Evolutionary conservation across 169 alveolate genomes (phyloP), one percentile per base, ranked within the genome.

Genomic region (Babesia sp.): DNA sequence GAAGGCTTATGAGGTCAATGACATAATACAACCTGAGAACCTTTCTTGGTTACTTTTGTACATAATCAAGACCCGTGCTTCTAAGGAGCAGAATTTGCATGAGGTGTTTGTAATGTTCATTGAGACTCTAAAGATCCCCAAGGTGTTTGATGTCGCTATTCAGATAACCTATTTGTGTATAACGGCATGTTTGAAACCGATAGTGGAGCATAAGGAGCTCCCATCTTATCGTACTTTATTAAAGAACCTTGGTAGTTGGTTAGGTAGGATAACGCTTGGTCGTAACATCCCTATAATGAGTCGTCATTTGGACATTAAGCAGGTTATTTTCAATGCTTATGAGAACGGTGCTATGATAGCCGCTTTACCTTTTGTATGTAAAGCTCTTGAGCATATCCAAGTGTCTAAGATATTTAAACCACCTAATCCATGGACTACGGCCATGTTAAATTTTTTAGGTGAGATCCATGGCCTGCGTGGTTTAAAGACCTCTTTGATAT

Each of bases 381-480:
- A 87, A 58, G 79, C 91, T 26, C 42, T 95, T 73, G 97, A 92
- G 58, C 70, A 87, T 31, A 79, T 92, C 1, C 76, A 84, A 48
- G 37, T 66, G 56, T 87, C 95, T 7, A 90, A 91, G 86, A 87
- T 82, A 29, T 95, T 92, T 84, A 84, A 80, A 44, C 95, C 97
- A 11, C 98, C 98, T n/a, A 95, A 95, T 72, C 97, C 98, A 18
- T 95, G 98, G 98, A 93, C 98, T 22, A 77, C 92, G 37, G 95
- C 95, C 28, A 61, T 91, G 54, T 78, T 95, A 37, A 75, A 80
- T 60, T 77, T 92, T 44, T 83, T 95, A 53, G 94, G 93, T 50
- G 97, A 95, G 84, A 79, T 95, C 37, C 96, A 93, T 68, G 83
- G 78, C 53, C 73, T 91, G 18, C 91, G 90, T 46, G 83, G 83